Percentiles rank a stretch among this genome's conserved stretches.
Evolutionary conservation across 495 filamentous ascomycete genomes (phyloP).

Genomic region (Lichenothelia convexa): DNA sequence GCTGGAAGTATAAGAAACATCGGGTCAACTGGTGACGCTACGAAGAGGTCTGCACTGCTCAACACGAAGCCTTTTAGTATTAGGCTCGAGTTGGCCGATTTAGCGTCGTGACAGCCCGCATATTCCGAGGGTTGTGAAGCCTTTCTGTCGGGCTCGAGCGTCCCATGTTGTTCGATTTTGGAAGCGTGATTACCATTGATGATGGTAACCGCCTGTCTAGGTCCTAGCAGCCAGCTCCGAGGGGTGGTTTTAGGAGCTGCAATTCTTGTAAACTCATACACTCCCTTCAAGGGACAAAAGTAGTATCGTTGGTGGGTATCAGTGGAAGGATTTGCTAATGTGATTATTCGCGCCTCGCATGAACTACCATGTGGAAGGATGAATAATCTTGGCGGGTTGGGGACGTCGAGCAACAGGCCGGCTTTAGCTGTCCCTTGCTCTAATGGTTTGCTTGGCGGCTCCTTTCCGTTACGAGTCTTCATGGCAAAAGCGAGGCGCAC

Average conservation of each 20-base stretch:
- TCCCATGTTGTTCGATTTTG: too few relatives aligned
- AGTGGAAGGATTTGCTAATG: constrained; percentile 62
- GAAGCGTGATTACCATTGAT: too few relatives aligned
- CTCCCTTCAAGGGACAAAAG: constrained; percentile 58
- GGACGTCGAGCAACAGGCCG: constrained; percentile 9
- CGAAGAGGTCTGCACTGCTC: constrained; percentile 47
- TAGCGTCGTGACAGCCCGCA: not conserved
- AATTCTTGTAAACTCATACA: constrained; percentile 77
- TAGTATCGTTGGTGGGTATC: constrained; percentile 48
- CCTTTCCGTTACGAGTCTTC: not conserved
- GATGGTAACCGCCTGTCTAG: too few relatives aligned
- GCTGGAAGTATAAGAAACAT: constrained; percentile 64
- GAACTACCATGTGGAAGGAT: constrained; percentile 55
- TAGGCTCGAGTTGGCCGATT: not conserved
- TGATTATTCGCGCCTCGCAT: constrained; percentile 48
- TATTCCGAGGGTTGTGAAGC: too few relatives aligned
- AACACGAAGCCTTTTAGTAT: constrained; percentile 29
- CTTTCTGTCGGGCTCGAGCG: too few relatives aligned
- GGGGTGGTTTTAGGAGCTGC: constrained; percentile 39
- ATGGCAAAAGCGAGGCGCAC: not conserved
- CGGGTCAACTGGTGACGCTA: constrained; percentile 71
- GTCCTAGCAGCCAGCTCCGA: constrained; percentile 49
- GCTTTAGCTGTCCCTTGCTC: not conserved
- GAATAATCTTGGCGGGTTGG: constrained; percentile 48
- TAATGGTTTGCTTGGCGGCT: not conserved